These are phyloP conservation scores for Phytophthora cajani DNA, from an alignment of 352 stramenopile species.

Conservation along the genomic window DNA sequence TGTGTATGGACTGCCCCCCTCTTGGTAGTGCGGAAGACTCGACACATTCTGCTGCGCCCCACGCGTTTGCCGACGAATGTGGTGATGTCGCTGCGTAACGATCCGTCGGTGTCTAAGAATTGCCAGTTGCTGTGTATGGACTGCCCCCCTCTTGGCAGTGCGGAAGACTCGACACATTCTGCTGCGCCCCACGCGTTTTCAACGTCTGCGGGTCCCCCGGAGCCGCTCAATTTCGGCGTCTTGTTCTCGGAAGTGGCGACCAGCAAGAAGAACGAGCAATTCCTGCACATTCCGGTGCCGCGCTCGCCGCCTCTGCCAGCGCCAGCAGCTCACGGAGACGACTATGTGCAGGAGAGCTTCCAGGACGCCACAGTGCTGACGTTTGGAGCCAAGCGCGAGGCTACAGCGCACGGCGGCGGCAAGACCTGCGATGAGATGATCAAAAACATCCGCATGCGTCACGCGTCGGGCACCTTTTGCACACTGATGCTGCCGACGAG, in stretches of 20 bases:
- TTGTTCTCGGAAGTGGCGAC: conserved; percentile 54
- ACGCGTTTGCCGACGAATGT: conserved; percentile 38
- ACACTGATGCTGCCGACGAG: conserved; percentile 66
- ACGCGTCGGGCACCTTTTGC: conserved; percentile 81
- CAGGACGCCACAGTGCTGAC: conserved; percentile 73
- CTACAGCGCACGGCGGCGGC: conserved; percentile 64
- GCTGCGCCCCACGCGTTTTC: conserved; percentile 22
- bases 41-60: too few relatives aligned
- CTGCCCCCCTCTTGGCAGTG: conserved; percentile 37
- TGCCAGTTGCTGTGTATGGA: conserved; percentile 70
- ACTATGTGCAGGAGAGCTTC: conserved; percentile 49
- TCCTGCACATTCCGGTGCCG: conserved; percentile 65
- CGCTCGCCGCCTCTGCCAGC: conserved; percentile 39
- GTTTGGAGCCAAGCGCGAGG: conserved; percentile 64
- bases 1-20: conserved; percentile 66
- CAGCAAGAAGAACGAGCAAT: conserved; percentile 31
- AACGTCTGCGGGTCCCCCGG: conserved; percentile 14
- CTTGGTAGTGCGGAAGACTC: conserved; percentile 17
- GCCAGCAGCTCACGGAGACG: conserved; percentile 15
- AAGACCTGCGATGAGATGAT: conserved; percentile 85
- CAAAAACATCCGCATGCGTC: conserved; percentile 89
- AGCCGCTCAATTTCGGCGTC: conserved; percentile 65
- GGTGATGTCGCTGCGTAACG: conserved; percentile 30
- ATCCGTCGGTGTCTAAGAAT: conserved; percentile 31
- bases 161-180: not conserved